Conservation (phyloP, 176 grass and related monocot species). For the Zizania latifolia region DNA sequence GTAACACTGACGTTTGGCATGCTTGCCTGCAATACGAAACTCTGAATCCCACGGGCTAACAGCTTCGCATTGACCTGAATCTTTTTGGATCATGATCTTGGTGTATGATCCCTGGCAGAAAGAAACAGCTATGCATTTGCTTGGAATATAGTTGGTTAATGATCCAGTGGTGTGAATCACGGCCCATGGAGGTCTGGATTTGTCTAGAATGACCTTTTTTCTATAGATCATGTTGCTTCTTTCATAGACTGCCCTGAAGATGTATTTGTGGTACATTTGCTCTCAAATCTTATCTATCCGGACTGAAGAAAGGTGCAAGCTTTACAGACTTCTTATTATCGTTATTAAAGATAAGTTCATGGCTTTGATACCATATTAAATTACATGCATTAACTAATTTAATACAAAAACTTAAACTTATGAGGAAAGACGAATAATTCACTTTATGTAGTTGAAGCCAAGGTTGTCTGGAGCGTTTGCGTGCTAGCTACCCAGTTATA, state of each 20-base stretch:
- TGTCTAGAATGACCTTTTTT: neutral
- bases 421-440: no score
- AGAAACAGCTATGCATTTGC: neutral
- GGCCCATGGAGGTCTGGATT: neutral
- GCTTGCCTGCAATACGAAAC: neutral
- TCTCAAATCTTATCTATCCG: neutral
- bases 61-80: neutral
- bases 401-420: no score
- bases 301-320: neutral
- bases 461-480: neutral
- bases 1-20: neutral
- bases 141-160: neutral
- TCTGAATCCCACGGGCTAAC: neutral
- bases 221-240: neutral
- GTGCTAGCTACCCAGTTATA: neutral
- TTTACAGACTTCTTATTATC: neutral
- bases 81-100: neutral
- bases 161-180: neutral
- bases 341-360: neutral
- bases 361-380: neutral
- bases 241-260: neutral
- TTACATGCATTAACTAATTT: no score
- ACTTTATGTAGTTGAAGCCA: conserved; percentile 16
- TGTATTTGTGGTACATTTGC: neutral
- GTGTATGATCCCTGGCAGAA: neutral